Conservation (phyloP, 768 basidiomycete species). For the Naganishia kalamii region DNA sequence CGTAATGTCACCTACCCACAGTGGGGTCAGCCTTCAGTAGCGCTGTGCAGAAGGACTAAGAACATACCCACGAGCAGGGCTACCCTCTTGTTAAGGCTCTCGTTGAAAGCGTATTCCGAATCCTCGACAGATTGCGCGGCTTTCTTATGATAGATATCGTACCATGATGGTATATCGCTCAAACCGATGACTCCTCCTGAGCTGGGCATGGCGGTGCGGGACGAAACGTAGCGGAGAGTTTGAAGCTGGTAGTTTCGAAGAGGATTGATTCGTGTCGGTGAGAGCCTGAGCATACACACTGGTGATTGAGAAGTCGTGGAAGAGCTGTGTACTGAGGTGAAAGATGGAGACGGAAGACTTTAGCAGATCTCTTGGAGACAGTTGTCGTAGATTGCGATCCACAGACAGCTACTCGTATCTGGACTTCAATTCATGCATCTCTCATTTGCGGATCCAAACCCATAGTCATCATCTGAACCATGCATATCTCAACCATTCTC, state of each 20-base stretch:
- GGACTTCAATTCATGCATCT: no score
- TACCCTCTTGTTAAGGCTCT: conserved; percentile 3
- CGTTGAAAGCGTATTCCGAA: background rate
- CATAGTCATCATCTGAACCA: no score
- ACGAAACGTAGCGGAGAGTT: background rate
- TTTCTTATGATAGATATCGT: background rate
- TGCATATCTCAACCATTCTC: no score
- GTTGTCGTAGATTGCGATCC: no score
- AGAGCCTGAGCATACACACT: background rate
- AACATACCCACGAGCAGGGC: conserved; percentile 1
- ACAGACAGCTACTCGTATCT: no score
- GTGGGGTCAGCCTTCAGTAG: background rate
- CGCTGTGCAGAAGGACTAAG: no score
- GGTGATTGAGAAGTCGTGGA: background rate
- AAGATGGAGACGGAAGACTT: no score
- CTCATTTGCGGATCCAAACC: no score
- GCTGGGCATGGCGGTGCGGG: background rate
- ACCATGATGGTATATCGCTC: conserved; percentile 5
- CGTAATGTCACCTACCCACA: conserved; percentile 37
- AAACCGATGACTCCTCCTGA: background rate
- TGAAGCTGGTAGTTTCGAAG: background rate
- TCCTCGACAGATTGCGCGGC: background rate
- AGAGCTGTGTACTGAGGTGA: no score
- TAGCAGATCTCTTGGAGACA: no score
- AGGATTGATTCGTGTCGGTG: background rate